Conservation (phyloP, 2,329 filamentous ascomycete genomes). For the Cadophora malorum region DNA sequence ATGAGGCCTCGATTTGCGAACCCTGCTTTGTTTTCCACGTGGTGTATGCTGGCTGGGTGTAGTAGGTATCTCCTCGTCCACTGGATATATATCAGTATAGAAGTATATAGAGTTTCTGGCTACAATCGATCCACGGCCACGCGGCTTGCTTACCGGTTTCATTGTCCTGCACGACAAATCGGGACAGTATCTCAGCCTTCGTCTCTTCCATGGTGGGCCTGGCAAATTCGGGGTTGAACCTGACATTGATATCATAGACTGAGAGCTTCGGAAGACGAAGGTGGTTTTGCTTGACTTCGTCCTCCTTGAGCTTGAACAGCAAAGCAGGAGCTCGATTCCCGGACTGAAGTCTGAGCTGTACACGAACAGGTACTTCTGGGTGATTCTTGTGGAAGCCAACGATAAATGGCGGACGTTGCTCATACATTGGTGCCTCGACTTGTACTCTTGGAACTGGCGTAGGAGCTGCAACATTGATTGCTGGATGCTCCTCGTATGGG, state of each 20-base stretch:
- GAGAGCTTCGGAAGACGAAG: background rate
- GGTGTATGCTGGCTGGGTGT: background rate
- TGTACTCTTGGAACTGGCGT: background rate
- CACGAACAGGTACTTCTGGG: background rate
- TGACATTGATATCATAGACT: background rate
- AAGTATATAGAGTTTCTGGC: no score
- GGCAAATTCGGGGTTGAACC: constrained; percentile 12
- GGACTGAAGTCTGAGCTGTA: background rate
- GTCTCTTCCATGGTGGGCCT: background rate
- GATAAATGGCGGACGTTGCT: background rate
- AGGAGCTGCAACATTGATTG: background rate
- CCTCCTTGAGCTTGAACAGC: background rate
- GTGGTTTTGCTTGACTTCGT: background rate
- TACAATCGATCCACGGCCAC: no score
- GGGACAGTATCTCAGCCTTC: constrained; percentile 13
- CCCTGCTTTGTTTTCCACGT: background rate
- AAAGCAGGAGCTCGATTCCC: background rate
- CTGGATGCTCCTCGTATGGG: background rate
- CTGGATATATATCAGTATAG: background rate
- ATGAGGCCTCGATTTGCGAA: background rate
- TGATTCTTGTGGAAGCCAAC: constrained; percentile 6
- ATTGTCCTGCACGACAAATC: background rate
- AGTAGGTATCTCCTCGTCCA: background rate
- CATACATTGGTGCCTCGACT: background rate
- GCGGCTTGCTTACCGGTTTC: background rate